Evolutionary conservation across 305 asterid species (phyloP), one percentile per base, ranked within the genome.

Genomic region (Vinca major): DNA sequence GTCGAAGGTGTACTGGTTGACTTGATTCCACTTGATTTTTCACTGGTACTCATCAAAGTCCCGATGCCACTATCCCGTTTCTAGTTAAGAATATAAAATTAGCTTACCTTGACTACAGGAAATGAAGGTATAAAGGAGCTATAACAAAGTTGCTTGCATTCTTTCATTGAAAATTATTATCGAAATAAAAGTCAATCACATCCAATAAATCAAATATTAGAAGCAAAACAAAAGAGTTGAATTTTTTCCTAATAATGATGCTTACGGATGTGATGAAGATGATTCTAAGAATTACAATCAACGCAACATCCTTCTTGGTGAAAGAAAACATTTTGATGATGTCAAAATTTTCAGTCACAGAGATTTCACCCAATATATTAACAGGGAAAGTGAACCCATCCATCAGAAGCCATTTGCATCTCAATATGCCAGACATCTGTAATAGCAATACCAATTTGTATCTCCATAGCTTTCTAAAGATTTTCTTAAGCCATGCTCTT

Each of bases 21-120:
- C 79, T 90, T 89, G 75, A 88, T 75, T 57, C 97, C 99, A 85
- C 95, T 89, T 53, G 97, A 94, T 84, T 83, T 94, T 66, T 89
- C 99, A 76, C 97, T 94, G 53, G 89, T 81, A 86, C 95, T 94
- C 54, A 86, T 86, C 78, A 93, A 80, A 70, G 88, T 75, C 72
- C 96, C 96, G 41, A 67, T 47, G 71, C 90, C 91, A 74, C 83
- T 81, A 61, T 94, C 99, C 73, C 95, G 90, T 82, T 86, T 94
- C 99, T 94, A 78, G 65, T 53, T 65, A 70, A 55, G 63, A 69
- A 79, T 40, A 62, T 69, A 75, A 80, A 76, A 53, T 71, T 49
- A 70, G 73, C 65, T 36, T 45, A 55, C 67, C 44, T 49, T 43
- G 37, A 52, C 21, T 48, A 53, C 9, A 48, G 49, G n/a, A 11